phyloP scores from a whole-genome alignment of 2,329 filamentous ascomycete genomes.

The Diaporthe sp. region DNA sequence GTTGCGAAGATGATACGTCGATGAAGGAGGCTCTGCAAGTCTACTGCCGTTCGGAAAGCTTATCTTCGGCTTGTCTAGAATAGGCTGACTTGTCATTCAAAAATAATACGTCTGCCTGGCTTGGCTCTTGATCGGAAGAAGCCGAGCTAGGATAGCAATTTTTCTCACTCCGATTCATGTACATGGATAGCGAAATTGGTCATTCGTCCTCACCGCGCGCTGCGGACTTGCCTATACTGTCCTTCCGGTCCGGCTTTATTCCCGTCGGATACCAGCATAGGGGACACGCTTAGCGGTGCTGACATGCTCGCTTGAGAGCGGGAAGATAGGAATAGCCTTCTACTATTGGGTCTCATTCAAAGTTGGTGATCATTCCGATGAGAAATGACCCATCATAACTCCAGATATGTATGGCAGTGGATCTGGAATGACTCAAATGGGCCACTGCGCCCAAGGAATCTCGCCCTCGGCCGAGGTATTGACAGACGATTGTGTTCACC shows the following conservation, averaged over 20 bases:
- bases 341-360: not conserved
- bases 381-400: not conserved
- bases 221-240: constrained; percentile 9
- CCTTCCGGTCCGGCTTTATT: not conserved
- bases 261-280: not conserved
- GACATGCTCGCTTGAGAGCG: not conserved
- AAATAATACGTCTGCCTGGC: not conserved
- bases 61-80: not conserved
- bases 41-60: constrained; percentile 10
- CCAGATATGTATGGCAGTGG: not conserved
- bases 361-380: not conserved
- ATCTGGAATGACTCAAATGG: constrained; percentile 4
- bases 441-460: not conserved
- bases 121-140: constrained; percentile 17
- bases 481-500: not conserved
- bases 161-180: constrained; percentile 25
- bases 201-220: not conserved
- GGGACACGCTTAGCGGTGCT: not conserved
- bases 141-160: not conserved
- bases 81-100: not conserved
- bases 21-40: not conserved
- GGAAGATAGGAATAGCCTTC: not conserved
- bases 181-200: constrained; percentile 8
- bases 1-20: not conserved
- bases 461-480: not conserved